phyloP scores from a whole-genome alignment of 331 rosid species.

The Malus hybrid region DNA sequence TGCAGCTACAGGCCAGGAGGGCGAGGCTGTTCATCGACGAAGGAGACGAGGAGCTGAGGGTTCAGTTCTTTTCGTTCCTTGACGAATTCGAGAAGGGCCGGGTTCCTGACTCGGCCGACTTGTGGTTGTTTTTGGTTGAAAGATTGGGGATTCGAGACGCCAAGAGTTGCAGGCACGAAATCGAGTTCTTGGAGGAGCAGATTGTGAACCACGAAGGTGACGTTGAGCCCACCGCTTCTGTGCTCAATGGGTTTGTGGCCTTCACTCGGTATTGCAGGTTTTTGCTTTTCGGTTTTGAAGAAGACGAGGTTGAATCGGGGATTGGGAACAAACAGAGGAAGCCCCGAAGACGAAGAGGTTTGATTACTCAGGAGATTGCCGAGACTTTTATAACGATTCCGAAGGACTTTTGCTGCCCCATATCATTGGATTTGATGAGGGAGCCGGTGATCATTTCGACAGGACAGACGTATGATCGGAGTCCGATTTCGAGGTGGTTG shows the following conservation, averaged over 20 bases:
- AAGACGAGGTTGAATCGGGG: conserved; percentile 51
- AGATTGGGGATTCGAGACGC: conserved; percentile 52
- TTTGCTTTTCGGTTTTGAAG: conserved; percentile 79
- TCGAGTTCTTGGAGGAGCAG: conserved; percentile 89
- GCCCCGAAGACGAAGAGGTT: conserved; percentile 26
- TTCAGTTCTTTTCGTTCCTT: conserved; percentile 38
- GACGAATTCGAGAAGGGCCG: conserved; percentile 54
- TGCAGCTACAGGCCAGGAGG: conserved; percentile 61
- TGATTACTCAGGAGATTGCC: conserved; percentile 66
- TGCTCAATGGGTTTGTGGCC: conserved; percentile 81
- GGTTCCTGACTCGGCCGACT: conserved; percentile 43
- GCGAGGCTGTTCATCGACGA: conserved; percentile 50
- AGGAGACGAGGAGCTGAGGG: conserved; percentile 51
- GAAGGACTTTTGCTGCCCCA: conserved; percentile 79
- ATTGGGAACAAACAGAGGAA: conserved; percentile 33
- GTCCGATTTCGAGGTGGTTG: conserved; percentile 80
- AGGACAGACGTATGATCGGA: conserved; percentile 87
- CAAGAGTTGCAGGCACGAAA: conserved; percentile 57
- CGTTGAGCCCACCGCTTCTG: conserved; percentile 65
- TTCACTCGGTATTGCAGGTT: conserved; percentile 78
- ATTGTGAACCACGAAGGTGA: conserved; percentile 88
- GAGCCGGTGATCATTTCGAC: conserved; percentile 88
- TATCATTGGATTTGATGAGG: conserved; percentile 78
- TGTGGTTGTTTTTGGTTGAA: conserved; percentile 44
- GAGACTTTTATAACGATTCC: conserved; percentile 76